Base-by-base conservation (phyloP, 2,329 filamentous ascomycete species). In the Helotiales sp. region DNA sequence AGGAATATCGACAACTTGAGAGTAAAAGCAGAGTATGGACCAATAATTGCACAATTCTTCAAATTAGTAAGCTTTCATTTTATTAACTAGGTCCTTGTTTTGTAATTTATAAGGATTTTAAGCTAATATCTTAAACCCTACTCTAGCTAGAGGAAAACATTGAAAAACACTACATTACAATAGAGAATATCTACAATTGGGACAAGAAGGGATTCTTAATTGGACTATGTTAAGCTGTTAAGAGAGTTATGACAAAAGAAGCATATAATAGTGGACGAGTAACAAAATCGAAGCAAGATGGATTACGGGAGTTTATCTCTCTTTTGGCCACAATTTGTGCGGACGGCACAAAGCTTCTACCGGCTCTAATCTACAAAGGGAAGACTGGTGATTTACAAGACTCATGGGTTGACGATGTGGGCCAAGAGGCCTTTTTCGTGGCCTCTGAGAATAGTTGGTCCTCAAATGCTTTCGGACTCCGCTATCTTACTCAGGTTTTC, bases 1-100 rank as follows among this genome's bases (percentile, higher is more conserved):
- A 17, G 42, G 2, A 54, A 54, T 52, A 61, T 59, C 31, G 56
- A 61, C 29, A 53, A 56, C 36, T n/a, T 48, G 22, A 24, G 47
- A 5, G 36, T 51, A 13, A 51, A 33, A 15, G 30, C 17, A 7
- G 52, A 61, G 34, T 59, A 59, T 52, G 7, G 7, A 8, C 52
- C 33, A 46, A 52, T 47, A 13, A 59, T 42, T 54, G 24, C 52
- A 19, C 27, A 31, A 8, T 61, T 58, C 22, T 59, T 44, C 42
- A 7, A 54, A 25, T 22, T 54, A 17, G 25, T 47, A 17, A 13
- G 27, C 3, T 10, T 30, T 31, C 4, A 9, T 49, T 49, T 33
- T 5, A 17, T n/a, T n/a, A n/a, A n/a, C n/a, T n/a, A n/a, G n/a
- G n/a, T n/a, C 5, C 2, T 17, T 49, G 9, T 31, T 49, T n/a